Conservation (phyloP, 345 rosid genomes). For the Arabidopsis suecica region DNA sequence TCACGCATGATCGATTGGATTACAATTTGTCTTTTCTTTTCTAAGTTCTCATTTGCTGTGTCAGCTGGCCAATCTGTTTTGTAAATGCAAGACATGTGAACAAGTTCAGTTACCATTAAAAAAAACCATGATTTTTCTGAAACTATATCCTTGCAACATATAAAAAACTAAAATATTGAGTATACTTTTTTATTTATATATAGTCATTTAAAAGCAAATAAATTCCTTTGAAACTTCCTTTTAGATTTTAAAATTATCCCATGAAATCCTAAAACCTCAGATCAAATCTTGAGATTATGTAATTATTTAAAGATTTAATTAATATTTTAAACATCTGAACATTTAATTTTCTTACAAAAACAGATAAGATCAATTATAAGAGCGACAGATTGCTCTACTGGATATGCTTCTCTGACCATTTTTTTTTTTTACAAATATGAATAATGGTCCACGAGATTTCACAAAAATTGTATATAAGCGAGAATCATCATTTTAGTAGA, state of each 20-base stretch:
- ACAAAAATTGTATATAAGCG: neutral
- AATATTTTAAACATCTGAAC: neutral
- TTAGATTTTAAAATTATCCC: neutral
- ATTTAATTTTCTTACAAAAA: neutral
- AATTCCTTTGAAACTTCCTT: neutral
- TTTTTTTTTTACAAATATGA: neutral
- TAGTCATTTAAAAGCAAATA: neutral
- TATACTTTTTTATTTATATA: neutral
- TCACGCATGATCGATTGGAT: constrained; percentile 1
- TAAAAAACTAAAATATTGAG: neutral
- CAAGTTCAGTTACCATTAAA: neutral
- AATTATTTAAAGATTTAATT: neutral
- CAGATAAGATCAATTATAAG: neutral
- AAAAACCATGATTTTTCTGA: neutral
- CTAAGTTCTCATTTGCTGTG: neutral
- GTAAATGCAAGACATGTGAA: constrained; percentile 5
- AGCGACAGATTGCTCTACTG: neutral
- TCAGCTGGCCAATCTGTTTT: neutral
- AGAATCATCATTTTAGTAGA: neutral
- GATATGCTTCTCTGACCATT: neutral
- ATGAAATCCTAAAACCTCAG: constrained; percentile 10
- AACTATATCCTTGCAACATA: neutral
- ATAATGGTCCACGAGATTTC: neutral
- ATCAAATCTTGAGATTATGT: constrained; percentile 6
- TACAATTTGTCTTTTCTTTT: neutral